A percentile compares a stretch with the other conserved stretches of the same genome.
These are phyloP conservation scores for Populus ilicifolia DNA, from an alignment of 345 rosid genomes.

Conservation along the genomic window DNA sequence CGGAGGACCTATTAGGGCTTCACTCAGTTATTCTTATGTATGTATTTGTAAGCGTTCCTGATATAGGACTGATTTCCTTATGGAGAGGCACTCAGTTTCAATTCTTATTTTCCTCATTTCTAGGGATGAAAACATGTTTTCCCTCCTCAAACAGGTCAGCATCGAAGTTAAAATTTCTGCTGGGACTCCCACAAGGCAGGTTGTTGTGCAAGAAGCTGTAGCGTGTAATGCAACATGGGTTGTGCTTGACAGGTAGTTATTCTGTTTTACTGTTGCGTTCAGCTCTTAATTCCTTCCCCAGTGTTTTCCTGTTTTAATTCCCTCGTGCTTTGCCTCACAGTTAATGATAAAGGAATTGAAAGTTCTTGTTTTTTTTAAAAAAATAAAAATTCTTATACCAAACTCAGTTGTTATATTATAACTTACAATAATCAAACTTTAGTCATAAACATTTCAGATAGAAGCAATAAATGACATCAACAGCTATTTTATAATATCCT, in stretches of 20 bases:
- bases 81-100: neutral
- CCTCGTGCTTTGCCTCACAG: neutral
- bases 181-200: slow-evolving; percentile 48
- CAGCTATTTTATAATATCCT: neutral
- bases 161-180: slow-evolving; percentile 56
- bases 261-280: neutral
- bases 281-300: neutral
- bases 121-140: neutral
- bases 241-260: slow-evolving; percentile 46
- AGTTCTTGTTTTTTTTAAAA: too few species aligned
- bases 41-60: too few species aligned
- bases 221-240: slow-evolving; percentile 47
- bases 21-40: too few species aligned
- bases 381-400: too few species aligned
- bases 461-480: neutral
- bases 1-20: too few species aligned
- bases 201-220: slow-evolving; percentile 46
- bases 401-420: too few species aligned
- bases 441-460: too few species aligned
- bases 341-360: neutral
- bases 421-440: too few species aligned
- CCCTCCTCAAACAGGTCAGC: slow-evolving; percentile 32
- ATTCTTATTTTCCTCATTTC: neutral
- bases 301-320: neutral
- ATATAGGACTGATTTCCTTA: too few species aligned